These are phyloP conservation scores for Lenwebbia sp. DNA, from an alignment of 345 rosid species.

Conservation along the genomic window DNA sequence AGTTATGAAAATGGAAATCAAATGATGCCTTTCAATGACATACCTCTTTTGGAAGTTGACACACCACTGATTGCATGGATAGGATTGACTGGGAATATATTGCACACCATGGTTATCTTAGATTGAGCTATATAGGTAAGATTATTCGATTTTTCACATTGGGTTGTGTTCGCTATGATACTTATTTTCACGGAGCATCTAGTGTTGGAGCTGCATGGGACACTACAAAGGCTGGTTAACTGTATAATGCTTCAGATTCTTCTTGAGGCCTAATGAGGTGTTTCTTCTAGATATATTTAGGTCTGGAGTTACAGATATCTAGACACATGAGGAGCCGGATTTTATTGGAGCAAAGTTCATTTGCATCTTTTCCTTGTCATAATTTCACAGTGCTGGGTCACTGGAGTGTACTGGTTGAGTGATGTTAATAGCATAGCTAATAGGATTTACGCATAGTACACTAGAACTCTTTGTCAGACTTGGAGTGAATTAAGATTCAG, in stretches of 20 bases:
- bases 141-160: background rate
- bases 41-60: background rate
- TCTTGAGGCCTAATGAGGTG: background rate
- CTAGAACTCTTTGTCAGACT: background rate
- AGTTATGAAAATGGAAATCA: background rate
- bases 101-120: background rate
- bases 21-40: background rate
- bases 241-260: background rate
- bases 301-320: background rate
- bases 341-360: background rate
- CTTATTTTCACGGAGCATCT: background rate
- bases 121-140: background rate
- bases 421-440: background rate
- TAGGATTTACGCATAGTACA: background rate
- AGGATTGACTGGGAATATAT: background rate
- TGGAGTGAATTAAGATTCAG: background rate
- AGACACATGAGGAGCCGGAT: background rate
- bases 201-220: background rate
- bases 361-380: background rate
- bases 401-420: background rate
- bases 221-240: background rate
- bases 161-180: background rate
- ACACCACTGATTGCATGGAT: background rate
- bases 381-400: background rate
- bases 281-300: background rate